Conservation (phyloP, 129 eudicot genomes). For the Flaveria ramosissima region DNA sequence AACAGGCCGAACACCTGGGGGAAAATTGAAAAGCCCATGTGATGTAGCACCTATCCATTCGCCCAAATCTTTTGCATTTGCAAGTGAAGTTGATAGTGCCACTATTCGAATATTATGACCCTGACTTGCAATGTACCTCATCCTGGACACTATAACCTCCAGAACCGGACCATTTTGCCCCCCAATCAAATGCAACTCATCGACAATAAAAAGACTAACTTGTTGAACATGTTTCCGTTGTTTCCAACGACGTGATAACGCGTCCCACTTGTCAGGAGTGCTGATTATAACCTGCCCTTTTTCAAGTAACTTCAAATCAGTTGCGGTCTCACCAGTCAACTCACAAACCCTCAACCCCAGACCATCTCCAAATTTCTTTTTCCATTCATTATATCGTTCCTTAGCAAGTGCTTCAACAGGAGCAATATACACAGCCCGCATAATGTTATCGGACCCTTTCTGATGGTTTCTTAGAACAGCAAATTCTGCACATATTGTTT, state of each 20-base stretch:
- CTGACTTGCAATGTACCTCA: slow-evolving; percentile 88
- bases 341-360: slow-evolving; percentile 83
- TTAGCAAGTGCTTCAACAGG: slow-evolving; percentile 94
- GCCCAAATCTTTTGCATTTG: slow-evolving; percentile 95
- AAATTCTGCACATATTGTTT: slow-evolving; percentile 95
- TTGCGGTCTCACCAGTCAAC: slow-evolving; percentile 80
- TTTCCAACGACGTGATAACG: slow-evolving; percentile 95
- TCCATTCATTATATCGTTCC: slow-evolving; percentile 79
- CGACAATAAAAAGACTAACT: slow-evolving; percentile 85
- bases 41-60: slow-evolving; percentile 98
- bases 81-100: slow-evolving; percentile 84
- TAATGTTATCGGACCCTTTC: slow-evolving; percentile 49
- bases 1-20: slow-evolving; percentile 90
- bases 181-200: slow-evolving; percentile 90
- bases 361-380: slow-evolving; percentile 77
- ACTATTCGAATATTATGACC: slow-evolving; percentile 78
- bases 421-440: slow-evolving; percentile 97
- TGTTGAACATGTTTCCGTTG: slow-evolving; percentile 80
- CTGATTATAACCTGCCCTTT: slow-evolving; percentile 80
- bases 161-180: slow-evolving; percentile 88
- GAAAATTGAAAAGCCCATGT: slow-evolving; percentile 90
- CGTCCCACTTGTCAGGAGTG: slow-evolving; percentile 96
- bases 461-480: slow-evolving; percentile 84
- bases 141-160: slow-evolving; percentile 91
- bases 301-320: slow-evolving; percentile 78